These are phyloP conservation scores for Aspergillus uvarum DNA, from an alignment of 2,329 filamentous ascomycete species.

Conservation along the genomic window DNA sequence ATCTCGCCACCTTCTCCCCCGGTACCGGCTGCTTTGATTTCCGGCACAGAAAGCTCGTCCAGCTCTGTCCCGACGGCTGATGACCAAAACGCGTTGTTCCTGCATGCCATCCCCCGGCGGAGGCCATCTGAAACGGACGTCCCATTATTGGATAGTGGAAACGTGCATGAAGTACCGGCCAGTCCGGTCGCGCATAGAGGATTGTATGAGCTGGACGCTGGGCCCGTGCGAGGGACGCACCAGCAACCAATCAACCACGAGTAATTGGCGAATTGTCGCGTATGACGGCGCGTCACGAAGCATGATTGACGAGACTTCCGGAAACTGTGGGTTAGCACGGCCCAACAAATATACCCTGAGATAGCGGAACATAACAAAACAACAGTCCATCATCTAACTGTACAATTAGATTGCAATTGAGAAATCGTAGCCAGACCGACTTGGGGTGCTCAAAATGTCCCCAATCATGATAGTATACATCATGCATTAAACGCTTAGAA, in stretches of 20 bases:
- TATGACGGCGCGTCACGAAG: neutral
- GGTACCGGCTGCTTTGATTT: constrained; percentile 13
- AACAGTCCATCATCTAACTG: constrained; percentile 9
- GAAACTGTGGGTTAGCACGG: constrained; percentile 8
- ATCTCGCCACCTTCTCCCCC: constrained; percentile 3
- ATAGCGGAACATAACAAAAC: constrained; percentile 6
- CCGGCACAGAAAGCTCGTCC: constrained; percentile 5
- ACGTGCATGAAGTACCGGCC: constrained; percentile 22
- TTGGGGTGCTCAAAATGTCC: constrained; percentile 3
- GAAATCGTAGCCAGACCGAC: constrained; percentile 6
- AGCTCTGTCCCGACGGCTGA: constrained; percentile 5
- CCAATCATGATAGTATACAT: constrained; percentile 10
- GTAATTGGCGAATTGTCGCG: neutral
- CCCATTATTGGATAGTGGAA: constrained; percentile 25
- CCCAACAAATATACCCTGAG: constrained; percentile 7
- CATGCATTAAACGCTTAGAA: constrained; percentile 6
- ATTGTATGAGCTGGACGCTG: constrained; percentile 25
- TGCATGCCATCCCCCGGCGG: constrained; percentile 8
- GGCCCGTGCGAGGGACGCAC: constrained; percentile 16
- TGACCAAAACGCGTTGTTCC: constrained; percentile 13
- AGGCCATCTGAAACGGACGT: constrained; percentile 19
- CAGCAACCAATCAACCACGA: constrained; percentile 22
- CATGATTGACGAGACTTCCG: constrained; percentile 6
- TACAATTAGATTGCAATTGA: constrained; percentile 5
- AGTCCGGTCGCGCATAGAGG: constrained; percentile 2